Percentiles rank a stretch among this genome's conserved stretches.
These are phyloP conservation scores for Infundibulicybe gibba DNA, from an alignment of 768 basidiomycete species.

Conservation along the genomic window DNA sequence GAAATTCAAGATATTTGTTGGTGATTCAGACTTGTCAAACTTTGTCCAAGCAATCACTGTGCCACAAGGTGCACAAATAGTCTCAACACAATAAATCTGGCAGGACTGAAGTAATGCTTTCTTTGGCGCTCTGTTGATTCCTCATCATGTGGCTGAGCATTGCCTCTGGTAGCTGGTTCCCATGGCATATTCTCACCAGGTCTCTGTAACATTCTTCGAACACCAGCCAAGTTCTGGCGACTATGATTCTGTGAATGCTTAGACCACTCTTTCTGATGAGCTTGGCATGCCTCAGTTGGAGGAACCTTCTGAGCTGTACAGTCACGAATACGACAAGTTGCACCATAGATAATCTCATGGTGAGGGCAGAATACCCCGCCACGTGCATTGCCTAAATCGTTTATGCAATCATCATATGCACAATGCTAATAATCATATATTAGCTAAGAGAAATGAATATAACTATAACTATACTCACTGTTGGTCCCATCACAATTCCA, in stretches of 20 bases:
- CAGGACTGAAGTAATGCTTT: too few relatives aligned
- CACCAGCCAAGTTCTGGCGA: conserved; percentile 5
- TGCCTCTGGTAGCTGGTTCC: too few relatives aligned
- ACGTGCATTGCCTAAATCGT: conserved; percentile 13
- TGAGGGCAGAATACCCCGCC: conserved; percentile 18
- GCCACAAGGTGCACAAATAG: too few relatives aligned
- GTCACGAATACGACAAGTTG: conserved; percentile 12
- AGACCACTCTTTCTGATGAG: conserved; percentile 8
- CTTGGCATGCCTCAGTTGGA: conserved; percentile 16
- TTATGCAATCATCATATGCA: conserved; percentile 16
- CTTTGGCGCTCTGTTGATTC: too few relatives aligned
- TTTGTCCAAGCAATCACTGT: too few relatives aligned
- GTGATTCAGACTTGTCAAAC: too few relatives aligned
- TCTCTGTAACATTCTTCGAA: conserved; percentile 4
- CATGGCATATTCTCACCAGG: too few relatives aligned
- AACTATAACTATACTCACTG: conserved; percentile 1
- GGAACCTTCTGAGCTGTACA: conserved; percentile 10
- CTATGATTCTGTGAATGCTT: conserved; percentile 7
- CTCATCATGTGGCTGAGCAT: too few relatives aligned
- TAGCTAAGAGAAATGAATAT: background rate
- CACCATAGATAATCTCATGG: conserved; percentile 14
- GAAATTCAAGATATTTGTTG: too few relatives aligned
- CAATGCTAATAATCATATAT: conserved; percentile 14
- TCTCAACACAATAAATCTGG: too few relatives aligned
- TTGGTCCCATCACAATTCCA: conserved; percentile 11